phyloP scores from a whole-genome alignment of 2,329 filamentous ascomycete species.

The Dactylellina leptospora region DNA sequence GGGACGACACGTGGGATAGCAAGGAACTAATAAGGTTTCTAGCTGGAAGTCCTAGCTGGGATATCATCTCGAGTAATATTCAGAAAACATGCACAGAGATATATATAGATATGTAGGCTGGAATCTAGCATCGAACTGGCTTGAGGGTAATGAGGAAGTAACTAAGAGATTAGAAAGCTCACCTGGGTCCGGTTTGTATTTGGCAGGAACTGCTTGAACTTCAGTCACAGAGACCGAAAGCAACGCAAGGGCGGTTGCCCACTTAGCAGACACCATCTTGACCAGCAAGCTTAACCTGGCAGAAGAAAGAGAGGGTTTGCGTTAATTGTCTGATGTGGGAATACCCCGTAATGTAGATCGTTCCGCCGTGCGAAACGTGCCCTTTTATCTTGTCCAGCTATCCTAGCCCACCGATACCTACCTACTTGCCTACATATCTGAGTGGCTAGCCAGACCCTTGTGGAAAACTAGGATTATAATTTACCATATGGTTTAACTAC shows the following conservation, averaged over 20 bases:
- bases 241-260: slow-evolving; percentile 34
- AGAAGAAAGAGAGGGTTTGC: neutral
- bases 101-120: too few relatives aligned
- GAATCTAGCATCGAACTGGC: too few relatives aligned
- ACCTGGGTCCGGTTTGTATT: slow-evolving; percentile 38
- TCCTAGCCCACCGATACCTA: too few relatives aligned
- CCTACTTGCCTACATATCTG: neutral
- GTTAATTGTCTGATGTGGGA: slow-evolving; percentile 45
- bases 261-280: slow-evolving; percentile 39
- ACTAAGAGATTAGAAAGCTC: too few relatives aligned
- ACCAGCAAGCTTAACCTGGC: slow-evolving; percentile 12
- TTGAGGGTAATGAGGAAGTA: too few relatives aligned
- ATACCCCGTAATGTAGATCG: neutral
- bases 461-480: too few relatives aligned
- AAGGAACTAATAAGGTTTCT: too few relatives aligned
- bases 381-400: slow-evolving; percentile 46
- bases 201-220: slow-evolving; percentile 28
- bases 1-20: too few relatives aligned
- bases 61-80: too few relatives aligned
- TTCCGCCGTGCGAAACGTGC: slow-evolving; percentile 26
- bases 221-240: slow-evolving; percentile 20
- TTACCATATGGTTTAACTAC: slow-evolving; percentile 3
- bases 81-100: too few relatives aligned
- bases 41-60: too few relatives aligned
- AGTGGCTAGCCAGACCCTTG: too few relatives aligned